Base-by-base conservation (phyloP, 2,329 filamentous ascomycete genomes). In the Mycogone perniciosa region DNA sequence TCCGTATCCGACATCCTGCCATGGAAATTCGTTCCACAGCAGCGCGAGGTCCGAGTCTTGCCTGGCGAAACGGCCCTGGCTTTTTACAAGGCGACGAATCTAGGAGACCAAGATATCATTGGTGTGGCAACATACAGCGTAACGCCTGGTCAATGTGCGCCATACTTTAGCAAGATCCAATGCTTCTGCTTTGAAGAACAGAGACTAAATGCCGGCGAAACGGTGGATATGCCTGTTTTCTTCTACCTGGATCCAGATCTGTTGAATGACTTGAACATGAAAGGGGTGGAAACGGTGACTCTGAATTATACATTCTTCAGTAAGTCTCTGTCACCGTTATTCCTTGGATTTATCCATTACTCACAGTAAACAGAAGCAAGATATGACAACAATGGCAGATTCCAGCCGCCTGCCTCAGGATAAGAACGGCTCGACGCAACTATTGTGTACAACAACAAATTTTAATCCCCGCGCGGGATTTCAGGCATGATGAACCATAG, bases 161-260 rank as follows among this genome's bases (percentile, higher is more conserved):
- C 89, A 1, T 99, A 99, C 69, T 99, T 99, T 66, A 95, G 88
- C 80, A 99, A 99, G 79, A 99, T 99, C 42, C 93, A 99, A 71
- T 99, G 93, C 66, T 99, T 99, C 71, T 99, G 93, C 70, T 99
- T 99, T 63, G 93, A 99, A 73, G 92, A 90, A 71, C 93, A 99
- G 77, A 80, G 95, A 55, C 71, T 99, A 58, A 92, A 93, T 65
- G 91, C 91, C 5, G 91, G 92, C 41, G 95, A 99, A 77, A 93
- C 90, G 41, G 93, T 99, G 48, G 93, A 99, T 68, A 99, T 99
- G 95, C 95, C 93, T 0, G 95, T 99, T 0, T 99, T 99, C 71
- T 99, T 99, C 72, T 99, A 97, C 70, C 87, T 99, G 58, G 93
- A 99, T 64, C 93, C 93, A 1, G 93, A 97, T 65, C 85, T 99